A percentile compares a stretch with the other conserved stretches of the same genome.
These are phyloP conservation scores for Zarea fungicola DNA, from an alignment of 2,329 filamentous ascomycete species.

Conservation along the genomic window DNA sequence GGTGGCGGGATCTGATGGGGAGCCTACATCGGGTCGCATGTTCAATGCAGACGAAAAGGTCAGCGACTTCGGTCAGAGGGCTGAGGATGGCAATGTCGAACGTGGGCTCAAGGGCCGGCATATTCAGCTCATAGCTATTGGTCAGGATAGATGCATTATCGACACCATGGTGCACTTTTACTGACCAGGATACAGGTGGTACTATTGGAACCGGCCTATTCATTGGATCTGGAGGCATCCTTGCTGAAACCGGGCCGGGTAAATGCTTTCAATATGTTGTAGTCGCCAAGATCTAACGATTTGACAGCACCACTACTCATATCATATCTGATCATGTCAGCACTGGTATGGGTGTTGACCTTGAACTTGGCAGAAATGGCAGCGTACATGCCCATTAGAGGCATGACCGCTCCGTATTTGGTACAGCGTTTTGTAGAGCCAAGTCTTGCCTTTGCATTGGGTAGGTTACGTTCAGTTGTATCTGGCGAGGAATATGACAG, in stretches of 20 bases:
- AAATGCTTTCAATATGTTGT: not conserved
- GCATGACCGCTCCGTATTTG: constrained; percentile 35
- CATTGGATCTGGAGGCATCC: constrained; percentile 28
- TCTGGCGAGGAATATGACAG: not conserved
- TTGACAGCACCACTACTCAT: constrained; percentile 21
- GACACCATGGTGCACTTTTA: no score
- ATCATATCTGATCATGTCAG: constrained; percentile 29
- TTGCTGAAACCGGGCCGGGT: constrained; percentile 26
- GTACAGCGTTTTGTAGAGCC: constrained; percentile 45
- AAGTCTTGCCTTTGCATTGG: constrained; percentile 42
- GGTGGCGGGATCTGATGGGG: no score
- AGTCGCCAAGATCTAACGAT: constrained; percentile 13
- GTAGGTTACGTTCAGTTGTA: not conserved
- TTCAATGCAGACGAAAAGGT: not conserved
- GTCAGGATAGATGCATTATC: no score
- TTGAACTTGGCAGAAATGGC: constrained; percentile 44
- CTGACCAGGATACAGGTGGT: constrained; percentile 6
- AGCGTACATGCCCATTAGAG: constrained; percentile 43
- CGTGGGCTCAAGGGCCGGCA: constrained; percentile 11
- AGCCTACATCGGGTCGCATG: no score
- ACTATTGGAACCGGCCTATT: constrained; percentile 27
- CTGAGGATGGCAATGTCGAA: constrained; percentile 7
- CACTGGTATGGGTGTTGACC: constrained; percentile 28
- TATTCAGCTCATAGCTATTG: constrained; percentile 10
- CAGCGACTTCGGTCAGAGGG: constrained; percentile 3